Conservation (phyloP, 441 rosid species). For the Syzygium malaccense region DNA sequence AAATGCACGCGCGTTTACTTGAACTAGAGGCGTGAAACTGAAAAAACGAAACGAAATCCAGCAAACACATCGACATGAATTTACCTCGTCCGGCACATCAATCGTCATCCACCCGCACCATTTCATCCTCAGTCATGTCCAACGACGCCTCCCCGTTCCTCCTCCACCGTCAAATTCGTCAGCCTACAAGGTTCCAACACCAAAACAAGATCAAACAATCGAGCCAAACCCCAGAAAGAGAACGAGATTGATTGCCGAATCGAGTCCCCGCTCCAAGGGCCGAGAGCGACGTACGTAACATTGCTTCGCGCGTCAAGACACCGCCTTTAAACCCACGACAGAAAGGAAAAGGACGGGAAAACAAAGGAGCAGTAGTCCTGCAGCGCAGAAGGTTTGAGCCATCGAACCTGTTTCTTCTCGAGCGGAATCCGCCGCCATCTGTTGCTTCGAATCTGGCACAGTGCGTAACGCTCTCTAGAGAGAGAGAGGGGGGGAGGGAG, state of each 20-base stretch:
- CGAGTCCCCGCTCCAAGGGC: background rate
- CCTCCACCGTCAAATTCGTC: background rate
- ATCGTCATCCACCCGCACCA: background rate
- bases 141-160: background rate
- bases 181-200: background rate
- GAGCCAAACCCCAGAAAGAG: background rate
- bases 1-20: background rate
- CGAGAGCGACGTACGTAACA: background rate
- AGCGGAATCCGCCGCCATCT: background rate
- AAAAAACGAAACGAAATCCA: background rate
- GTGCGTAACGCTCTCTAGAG: background rate
- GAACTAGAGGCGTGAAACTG: background rate
- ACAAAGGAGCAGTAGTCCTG: background rate
- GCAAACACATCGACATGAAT: background rate
- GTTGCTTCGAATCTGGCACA: background rate
- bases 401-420: background rate
- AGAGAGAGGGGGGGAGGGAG: background rate
- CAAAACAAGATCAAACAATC: background rate
- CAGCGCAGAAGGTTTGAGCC: background rate
- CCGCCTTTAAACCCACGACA: background rate
- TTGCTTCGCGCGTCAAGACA: background rate
- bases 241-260: background rate
- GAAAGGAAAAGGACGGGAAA: background rate
- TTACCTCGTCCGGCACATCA: background rate
- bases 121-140: background rate